These are phyloP conservation scores for Pseudomassariella vexata DNA, from an alignment of 2,329 filamentous ascomycete species.

Conservation along the genomic window DNA sequence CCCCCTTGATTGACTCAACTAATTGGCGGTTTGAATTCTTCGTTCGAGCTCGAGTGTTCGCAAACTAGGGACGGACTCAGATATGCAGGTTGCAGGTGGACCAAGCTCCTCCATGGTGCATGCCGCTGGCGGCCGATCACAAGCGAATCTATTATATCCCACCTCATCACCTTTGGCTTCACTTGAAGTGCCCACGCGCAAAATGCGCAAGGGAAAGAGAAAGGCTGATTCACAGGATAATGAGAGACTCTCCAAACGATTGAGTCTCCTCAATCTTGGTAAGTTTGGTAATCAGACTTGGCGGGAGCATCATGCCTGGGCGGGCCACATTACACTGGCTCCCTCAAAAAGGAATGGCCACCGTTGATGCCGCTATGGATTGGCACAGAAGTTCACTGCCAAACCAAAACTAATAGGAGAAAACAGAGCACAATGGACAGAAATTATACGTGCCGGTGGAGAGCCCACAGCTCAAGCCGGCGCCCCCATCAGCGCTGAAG, in stretches of 20 bases:
- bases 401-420: no score
- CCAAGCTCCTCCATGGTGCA: conserved; percentile 6
- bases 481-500: conserved; percentile 11
- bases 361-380: no score
- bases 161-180: no score
- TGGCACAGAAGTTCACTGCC: no score
- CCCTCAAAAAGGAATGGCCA: no score
- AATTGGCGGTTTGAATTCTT: not conserved
- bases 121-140: conserved; percentile 1
- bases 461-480: conserved; percentile 27
- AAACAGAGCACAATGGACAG: conserved; percentile 57
- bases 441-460: conserved; percentile 64
- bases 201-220: conserved; percentile 54
- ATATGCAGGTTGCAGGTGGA: no score
- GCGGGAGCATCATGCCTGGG: no score
- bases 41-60: not conserved
- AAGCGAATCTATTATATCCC: not conserved
- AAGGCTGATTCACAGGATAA: conserved; percentile 56
- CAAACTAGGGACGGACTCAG: not conserved
- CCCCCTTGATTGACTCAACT: conserved; percentile 2
- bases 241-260: conserved; percentile 76
- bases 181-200: conserved; percentile 16
- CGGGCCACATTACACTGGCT: no score
- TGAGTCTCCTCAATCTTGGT: conserved; percentile 81
- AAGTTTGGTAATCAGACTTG: conserved; percentile 27